phyloP scores from a whole-genome alignment of 2,329 filamentous ascomycete genomes.

The Rutstroemia sydowiana region DNA sequence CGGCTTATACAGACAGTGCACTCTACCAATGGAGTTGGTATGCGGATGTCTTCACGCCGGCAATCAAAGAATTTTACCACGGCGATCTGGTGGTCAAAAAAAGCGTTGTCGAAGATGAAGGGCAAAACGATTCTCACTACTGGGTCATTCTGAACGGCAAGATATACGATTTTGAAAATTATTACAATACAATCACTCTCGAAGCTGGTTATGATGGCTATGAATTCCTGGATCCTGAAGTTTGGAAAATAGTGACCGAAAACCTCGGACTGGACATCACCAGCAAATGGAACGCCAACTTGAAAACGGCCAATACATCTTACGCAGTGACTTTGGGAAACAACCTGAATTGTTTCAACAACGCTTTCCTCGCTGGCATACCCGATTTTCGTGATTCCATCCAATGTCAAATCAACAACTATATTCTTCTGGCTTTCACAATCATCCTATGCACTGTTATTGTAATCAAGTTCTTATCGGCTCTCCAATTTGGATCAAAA shows the following conservation, averaged over 20 bases:
- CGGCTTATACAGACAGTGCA: slow-evolving; percentile 47
- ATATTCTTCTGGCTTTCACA: slow-evolving; percentile 81
- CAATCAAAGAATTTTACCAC: slow-evolving; percentile 79
- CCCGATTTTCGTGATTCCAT: slow-evolving; percentile 75
- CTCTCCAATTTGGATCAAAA: slow-evolving; percentile 89
- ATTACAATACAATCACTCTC: slow-evolving; percentile 67
- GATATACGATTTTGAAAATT: slow-evolving; percentile 87
- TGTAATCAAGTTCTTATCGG: slow-evolving; percentile 80
- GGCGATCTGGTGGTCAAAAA: slow-evolving; percentile 72
- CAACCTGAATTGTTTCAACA: slow-evolving; percentile 73
- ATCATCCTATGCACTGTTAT: slow-evolving; percentile 76
- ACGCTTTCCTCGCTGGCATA: slow-evolving; percentile 74
- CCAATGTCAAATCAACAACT: slow-evolving; percentile 82
- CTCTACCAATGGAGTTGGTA: slow-evolving; percentile 72
- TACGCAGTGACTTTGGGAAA: slow-evolving; percentile 46
- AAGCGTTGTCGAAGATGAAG: slow-evolving; percentile 54
- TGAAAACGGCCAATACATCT: slow-evolving; percentile 45
- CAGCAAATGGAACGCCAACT: slow-evolving; percentile 48
- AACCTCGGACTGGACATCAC: slow-evolving; percentile 79
- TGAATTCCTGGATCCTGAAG: slow-evolving; percentile 61
- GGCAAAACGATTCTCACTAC: slow-evolving; percentile 56
- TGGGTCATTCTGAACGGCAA: slow-evolving; percentile 74
- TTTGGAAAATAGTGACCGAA: slow-evolving; percentile 62
- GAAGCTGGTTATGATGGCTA: slow-evolving; percentile 47
- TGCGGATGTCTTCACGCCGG: slow-evolving; percentile 60